Evolutionary conservation across 2,329 filamentous ascomycete genomes (phyloP).

Genomic region (Cladosporium sp.): DNA sequence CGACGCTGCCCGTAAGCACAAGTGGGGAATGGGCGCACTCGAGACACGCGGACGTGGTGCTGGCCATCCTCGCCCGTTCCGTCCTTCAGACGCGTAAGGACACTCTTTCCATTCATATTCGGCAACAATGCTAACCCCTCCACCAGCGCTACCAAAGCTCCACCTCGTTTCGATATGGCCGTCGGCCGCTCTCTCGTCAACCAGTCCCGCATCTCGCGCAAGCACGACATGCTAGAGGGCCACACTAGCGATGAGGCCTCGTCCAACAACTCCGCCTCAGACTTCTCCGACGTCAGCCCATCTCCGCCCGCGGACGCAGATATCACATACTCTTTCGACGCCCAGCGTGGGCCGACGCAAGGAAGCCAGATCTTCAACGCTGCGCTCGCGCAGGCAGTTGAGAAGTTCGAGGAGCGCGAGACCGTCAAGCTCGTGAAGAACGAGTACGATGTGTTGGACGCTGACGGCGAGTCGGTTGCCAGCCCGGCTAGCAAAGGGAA

Average conservation of each 20-base stretch:
- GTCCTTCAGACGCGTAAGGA: constrained; percentile 32
- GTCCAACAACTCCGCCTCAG: constrained; percentile 42
- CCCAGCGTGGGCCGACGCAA: constrained; percentile 44
- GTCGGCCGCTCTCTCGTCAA: constrained; percentile 1
- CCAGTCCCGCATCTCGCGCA: constrained; percentile 26
- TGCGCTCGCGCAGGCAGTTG: constrained; percentile 55
- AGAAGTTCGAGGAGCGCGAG: constrained; percentile 57
- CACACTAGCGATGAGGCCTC: constrained; percentile 35
- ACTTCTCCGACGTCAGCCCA: constrained; percentile 35
- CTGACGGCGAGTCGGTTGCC: constrained; percentile 30
- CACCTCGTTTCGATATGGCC: constrained; percentile 19
- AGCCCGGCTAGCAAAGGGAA: constrained; percentile 32
- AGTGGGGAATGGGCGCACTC: constrained; percentile 46
- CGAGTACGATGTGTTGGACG: constrained; percentile 55
- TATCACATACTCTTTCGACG: constrained; percentile 53
- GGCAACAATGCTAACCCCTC: not conserved
- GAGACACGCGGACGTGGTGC: constrained; percentile 24
- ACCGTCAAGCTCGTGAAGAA: constrained; percentile 58
- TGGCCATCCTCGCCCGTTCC: constrained; percentile 30
- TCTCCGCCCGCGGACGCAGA: constrained; percentile 45
- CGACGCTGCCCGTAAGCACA: constrained; percentile 46
- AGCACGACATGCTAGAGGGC: constrained; percentile 42
- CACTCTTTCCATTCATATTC: not conserved
- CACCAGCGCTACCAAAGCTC: constrained; percentile 24
- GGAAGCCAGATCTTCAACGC: constrained; percentile 56